phyloP scores from a whole-genome alignment of 352 stramenopile species.

The Ochromonadaceae sp. region DNA sequence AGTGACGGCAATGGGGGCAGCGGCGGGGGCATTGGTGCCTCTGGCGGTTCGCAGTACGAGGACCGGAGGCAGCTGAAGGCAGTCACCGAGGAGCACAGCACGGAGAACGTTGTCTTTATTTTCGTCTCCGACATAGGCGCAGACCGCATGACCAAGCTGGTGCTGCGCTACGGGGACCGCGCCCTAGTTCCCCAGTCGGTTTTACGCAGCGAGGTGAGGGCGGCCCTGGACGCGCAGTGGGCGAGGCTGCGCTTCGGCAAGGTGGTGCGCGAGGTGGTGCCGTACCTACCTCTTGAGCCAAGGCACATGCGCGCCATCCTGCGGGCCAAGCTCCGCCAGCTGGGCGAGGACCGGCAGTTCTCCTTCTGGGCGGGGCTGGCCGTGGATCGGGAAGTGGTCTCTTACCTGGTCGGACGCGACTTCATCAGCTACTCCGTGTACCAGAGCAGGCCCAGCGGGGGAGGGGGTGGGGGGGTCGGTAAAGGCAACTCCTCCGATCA shows the following conservation, averaged over 20 bases:
- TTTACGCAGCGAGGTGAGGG: slow-evolving; percentile 55
- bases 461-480: too few relatives aligned
- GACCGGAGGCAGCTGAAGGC: too few relatives aligned
- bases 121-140: slow-evolving; percentile 68
- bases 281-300: slow-evolving; percentile 65
- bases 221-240: slow-evolving; percentile 57
- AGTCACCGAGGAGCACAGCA: not conserved
- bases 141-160: slow-evolving; percentile 53
- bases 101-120: slow-evolving; percentile 54
- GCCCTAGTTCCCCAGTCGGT: slow-evolving; percentile 32
- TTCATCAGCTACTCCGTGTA: too few relatives aligned
- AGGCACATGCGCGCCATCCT: slow-evolving; percentile 56
- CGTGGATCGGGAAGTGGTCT: too few relatives aligned
- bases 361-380: slow-evolving; percentile 54
- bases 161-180: slow-evolving; percentile 55
- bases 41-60: too few relatives aligned
- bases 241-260: slow-evolving; percentile 66
- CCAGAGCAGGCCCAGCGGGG: too few relatives aligned
- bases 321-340: slow-evolving; percentile 49
- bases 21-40: too few relatives aligned
- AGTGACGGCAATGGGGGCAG: too few relatives aligned
- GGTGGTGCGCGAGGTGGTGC: slow-evolving; percentile 64
- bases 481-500: too few relatives aligned
- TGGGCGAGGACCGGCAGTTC: slow-evolving; percentile 50
- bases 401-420: too few relatives aligned